Evolutionary conservation across 2,329 filamentous ascomycete species (phyloP).

Genomic region (Neobulgaria alba): DNA sequence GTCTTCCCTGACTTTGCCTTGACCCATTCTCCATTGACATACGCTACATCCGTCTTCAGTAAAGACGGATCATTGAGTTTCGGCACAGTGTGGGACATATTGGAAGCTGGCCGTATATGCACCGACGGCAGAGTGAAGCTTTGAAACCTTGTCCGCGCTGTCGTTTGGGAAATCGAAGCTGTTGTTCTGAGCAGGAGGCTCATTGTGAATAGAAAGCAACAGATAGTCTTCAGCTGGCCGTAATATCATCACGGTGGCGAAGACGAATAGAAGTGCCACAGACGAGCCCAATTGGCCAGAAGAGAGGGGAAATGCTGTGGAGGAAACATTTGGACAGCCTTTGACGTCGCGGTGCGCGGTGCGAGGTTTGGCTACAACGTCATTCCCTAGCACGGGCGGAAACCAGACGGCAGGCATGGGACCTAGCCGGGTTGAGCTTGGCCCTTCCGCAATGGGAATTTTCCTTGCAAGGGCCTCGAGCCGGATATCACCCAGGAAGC

Average conservation of each 20-base stretch:
- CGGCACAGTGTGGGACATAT: constrained; percentile 2
- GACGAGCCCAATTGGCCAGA: background rate
- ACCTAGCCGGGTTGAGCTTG: no score
- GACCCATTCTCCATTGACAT: constrained; percentile 91
- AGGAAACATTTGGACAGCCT: no score
- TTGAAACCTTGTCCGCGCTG: background rate
- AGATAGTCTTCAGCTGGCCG: no score
- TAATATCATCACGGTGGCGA: background rate
- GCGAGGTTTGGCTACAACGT: no score
- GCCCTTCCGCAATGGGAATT: no score
- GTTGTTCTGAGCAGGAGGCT: background rate
- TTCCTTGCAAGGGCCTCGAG: no score
- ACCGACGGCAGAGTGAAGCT: background rate
- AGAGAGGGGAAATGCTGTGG: background rate
- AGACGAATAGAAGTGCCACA: background rate
- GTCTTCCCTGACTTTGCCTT: constrained; percentile 79
- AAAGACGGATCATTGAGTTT: constrained; percentile 73
- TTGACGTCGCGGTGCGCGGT: no score
- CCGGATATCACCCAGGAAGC: no score
- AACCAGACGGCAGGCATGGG: no score
- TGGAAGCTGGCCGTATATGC: background rate
- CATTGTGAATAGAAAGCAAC: no score
- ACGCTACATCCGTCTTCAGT: constrained; percentile 72
- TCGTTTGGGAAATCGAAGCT: background rate
- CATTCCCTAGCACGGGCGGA: no score